Conservation (phyloP, 352 stramenopile species). For the Paralagenidium karlingii region DNA sequence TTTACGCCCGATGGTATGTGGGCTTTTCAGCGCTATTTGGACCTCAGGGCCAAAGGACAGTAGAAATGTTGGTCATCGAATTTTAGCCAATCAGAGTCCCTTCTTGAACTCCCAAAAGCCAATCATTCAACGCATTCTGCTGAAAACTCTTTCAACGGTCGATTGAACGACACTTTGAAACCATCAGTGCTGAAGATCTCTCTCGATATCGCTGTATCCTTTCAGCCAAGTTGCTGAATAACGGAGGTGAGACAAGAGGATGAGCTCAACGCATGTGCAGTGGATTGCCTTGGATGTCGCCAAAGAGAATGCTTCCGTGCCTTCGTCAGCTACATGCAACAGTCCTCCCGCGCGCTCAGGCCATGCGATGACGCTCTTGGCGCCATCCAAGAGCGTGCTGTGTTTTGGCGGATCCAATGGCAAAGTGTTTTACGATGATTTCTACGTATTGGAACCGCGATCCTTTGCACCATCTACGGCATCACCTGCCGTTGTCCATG, state of each 20-base stretch:
- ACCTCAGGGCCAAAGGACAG: constrained; percentile 11
- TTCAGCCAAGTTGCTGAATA: no score
- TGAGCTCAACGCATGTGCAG: neutral
- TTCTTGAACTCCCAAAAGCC: no score
- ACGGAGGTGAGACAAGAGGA: no score
- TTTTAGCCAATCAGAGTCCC: no score
- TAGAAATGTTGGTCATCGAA: neutral
- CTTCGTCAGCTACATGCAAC: no score
- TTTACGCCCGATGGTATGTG: constrained; percentile 78
- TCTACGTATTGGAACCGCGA: constrained; percentile 33
- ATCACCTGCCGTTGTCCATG: constrained; percentile 1
- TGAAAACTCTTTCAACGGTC: no score
- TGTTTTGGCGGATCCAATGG: constrained; percentile 52
- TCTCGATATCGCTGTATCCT: no score
- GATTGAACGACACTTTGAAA: no score
- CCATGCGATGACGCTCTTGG: constrained; percentile 43
- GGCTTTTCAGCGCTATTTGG: constrained; percentile 60
- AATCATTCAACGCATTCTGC: no score
- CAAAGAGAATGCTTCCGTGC: no score
- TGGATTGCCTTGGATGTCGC: neutral
- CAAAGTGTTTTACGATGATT: constrained; percentile 42
- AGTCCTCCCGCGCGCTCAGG: constrained; percentile 25
- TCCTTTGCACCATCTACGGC: constrained; percentile 14
- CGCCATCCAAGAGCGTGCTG: constrained; percentile 27
- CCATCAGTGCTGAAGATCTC: no score